Conservation (phyloP, 2,329 filamentous ascomycete species). For the Bertia moriformis region DNA sequence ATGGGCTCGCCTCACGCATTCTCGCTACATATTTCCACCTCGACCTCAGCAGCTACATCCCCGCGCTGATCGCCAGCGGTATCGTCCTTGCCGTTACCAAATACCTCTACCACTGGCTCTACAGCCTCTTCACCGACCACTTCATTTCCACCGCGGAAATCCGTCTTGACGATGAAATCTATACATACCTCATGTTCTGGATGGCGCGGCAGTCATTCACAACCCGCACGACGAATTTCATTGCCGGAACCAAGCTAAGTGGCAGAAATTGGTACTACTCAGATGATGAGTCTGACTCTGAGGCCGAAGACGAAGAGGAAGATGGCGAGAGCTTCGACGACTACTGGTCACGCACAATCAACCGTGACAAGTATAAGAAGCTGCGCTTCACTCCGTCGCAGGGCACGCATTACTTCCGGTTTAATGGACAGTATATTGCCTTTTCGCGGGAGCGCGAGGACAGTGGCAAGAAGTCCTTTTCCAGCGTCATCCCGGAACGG, state of each 20-base stretch:
- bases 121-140: neutral
- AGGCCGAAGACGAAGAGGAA: neutral
- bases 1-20: neutral
- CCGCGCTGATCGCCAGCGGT: neutral
- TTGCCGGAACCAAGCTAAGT: neutral
- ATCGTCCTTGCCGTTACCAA: neutral
- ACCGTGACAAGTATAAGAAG: neutral
- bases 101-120: neutral
- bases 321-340: neutral
- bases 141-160: neutral
- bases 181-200: neutral
- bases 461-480: neutral
- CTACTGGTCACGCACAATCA: neutral
- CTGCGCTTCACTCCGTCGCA: neutral
- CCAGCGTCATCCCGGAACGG: neutral
- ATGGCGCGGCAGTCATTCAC: neutral
- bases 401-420: neutral
- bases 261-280: neutral
- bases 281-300: neutral
- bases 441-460: neutral
- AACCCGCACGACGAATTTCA: neutral
- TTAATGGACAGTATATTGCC: neutral
- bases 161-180: slow-evolving; percentile 1
- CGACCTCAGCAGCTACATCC: neutral
- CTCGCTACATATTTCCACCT: neutral